Evolutionary conservation across 1,139 yeast genomes (phyloP), one percentile per base, ranked within the genome.

Genomic region (Blastobotrys proliferans): DNA sequence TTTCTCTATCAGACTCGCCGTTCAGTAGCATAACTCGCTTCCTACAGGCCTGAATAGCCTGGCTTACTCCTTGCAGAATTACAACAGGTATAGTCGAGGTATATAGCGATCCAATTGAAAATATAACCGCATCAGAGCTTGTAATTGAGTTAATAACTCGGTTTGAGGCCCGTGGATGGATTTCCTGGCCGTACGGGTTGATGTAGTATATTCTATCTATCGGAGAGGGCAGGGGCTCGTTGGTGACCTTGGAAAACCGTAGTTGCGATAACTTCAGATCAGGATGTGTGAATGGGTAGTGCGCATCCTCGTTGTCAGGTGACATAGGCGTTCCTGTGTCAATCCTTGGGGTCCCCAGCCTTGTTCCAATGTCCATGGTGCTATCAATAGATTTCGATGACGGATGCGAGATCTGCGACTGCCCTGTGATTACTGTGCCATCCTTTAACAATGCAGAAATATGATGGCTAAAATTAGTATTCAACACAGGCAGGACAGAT

Each of bases 321-420:
- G 31, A 13, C 20, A 22, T 11, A 2, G 43, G 35, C 8, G 40
- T 30, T 8, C 17, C 8, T 4, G 36, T 17, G 29, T 18, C 24
- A 17, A 32, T 19, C 19, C 10, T 9, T n/a, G 40, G 43, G 13
- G 43, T 39, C 24, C 35, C 41, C 3, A 24, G 32, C n/a, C 37
- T 32, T 5, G 36, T 25, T 22, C 18, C 21, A 1, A 18, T n/a
- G 18, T 38, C 36, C 31, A 24, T 27, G 6, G 28, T 22, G 18
- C 33, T 14, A 24, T 38, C 45, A 10, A 20, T 21, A 8, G 44
- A 20, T 14, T 27, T 32, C 6, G 46, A 52, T 2, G 62, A 67
- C 2, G 97, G 97, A 62, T 90, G 97, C 0, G 96, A 87, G 6
- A 90, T 90, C 57, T 88, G 95, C 3, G 94, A 83, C 61, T 90